These are phyloP conservation scores for Priceomyces medius DNA, from an alignment of 805 yeast genomes.

Conservation along the genomic window DNA sequence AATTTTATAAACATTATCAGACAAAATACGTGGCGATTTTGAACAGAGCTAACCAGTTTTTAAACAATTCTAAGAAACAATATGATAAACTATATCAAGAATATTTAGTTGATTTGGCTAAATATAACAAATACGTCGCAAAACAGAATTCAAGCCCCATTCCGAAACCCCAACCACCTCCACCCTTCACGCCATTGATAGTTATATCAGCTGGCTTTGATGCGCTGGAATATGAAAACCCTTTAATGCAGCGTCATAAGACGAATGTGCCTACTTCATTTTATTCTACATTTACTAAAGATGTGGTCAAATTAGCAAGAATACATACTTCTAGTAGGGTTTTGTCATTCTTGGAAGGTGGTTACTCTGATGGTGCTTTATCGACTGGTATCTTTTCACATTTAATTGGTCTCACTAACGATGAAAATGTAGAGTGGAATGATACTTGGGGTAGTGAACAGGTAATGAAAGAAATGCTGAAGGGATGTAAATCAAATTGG, in stretches of 20 bases:
- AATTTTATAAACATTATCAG: conserved; percentile 62
- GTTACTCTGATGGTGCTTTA: conserved; percentile 80
- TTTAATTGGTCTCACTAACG: conserved; percentile 61
- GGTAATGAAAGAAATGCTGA: conserved; percentile 61
- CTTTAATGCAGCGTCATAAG: conserved; percentile 82
- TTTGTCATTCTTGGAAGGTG: conserved; percentile 77
- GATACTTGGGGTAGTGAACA: conserved; percentile 61
- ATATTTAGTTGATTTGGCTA: conserved; percentile 23
- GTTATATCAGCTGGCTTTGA: conserved; percentile 87
- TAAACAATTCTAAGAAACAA: conserved; percentile 47
- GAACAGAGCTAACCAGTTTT: conserved; percentile 64
- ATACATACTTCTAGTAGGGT: conserved; percentile 60
- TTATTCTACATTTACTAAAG: conserved; percentile 68
- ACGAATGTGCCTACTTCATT: conserved; percentile 81
- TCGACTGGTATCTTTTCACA: conserved; percentile 79
- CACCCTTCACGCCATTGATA: conserved; percentile 48
- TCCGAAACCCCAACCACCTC: conserved; percentile 34
- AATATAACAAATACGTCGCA: conserved; percentile 30
- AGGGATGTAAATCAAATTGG: conserved; percentile 72
- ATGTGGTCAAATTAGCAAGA: conserved; percentile 67
- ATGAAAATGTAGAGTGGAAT: conserved; percentile 48
- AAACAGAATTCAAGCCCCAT: conserved; percentile 32
- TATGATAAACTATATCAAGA: conserved; percentile 36
- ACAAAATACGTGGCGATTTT: conserved; percentile 60
- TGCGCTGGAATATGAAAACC: conserved; percentile 78